Base-by-base conservation (phyloP, 495 filamentous ascomycete species). In the Lasiosphaeria miniovina region DNA sequence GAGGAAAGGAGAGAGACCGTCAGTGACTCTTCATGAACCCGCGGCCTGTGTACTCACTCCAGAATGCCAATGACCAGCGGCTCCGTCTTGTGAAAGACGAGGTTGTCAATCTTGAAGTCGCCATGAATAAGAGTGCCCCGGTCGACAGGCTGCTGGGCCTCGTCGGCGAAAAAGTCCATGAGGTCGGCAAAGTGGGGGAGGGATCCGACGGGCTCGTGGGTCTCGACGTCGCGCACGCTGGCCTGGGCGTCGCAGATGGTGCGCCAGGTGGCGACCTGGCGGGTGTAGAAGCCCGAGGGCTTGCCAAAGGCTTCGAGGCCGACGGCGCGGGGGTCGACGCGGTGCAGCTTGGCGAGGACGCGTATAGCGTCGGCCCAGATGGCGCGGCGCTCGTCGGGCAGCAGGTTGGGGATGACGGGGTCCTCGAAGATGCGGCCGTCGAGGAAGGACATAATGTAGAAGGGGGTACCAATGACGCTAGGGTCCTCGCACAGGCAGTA, bases 71-170 rank as follows among this genome's bases (percentile, higher is more conserved):
- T 93, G 10, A 98, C 93, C 50, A 86, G 73, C 11, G 94, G 84
- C 73, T 95, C 91, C 0, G 86, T 92, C 74, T 88, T 86, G 74
- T 96, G 91, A 71, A 93, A 98, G 49, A 98, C 88, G 59, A 98
- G 75, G 66, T 98, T 98, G 72, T 98, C 94, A 67, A 98, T 93
- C 76, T 98, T 98, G 77, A 93, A 98, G 67, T 98, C 94, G 33
- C 94, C 94, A 66, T 98, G 94, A 33, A 98, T 86, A 24, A 96
- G 78, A 3, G 86, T 87, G 31, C 83, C 86, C 46, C 89, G 79
- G 66, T 97, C 93, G 36, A 78, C 80, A 3, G 94, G 93, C 69
- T 95, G 90, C 36, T 76, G 80, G 60, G 75, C 72, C 58, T 84
- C 75, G 73, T 88, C 78, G 41, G 67, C 70, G 66, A 98, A 96